Evolutionary conservation across 352 stramenopile genomes (phyloP), one percentile per base, ranked within the genome.

Genomic region (Globisporangium splendens): DNA sequence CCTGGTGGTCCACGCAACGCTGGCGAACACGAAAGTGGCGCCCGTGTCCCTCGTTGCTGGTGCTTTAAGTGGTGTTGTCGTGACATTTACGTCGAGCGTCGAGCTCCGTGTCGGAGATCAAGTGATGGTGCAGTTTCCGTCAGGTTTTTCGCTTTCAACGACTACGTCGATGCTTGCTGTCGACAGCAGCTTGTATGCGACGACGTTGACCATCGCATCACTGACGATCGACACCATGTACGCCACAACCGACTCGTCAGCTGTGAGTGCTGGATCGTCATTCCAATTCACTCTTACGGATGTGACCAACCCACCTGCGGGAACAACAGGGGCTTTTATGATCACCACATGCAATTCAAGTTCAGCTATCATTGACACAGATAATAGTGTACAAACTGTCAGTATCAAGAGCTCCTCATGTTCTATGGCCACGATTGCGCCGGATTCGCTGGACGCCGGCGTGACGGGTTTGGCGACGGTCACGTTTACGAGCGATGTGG

Each of bases 401-500:
- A 54, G n/a, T 0, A 79, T 82, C 13, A n/a, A 8, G 1, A 47
- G n/a, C 0, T 61, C 61, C 1, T 38, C 50, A 15, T 65, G 82
- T 46, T 39, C 53, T 3, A 2, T 8, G 1, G 63, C 50, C 3
- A 43, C 31, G 13, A 60, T 82, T 28, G 41, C 44, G 8, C 67
- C 67, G 8, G 66, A 73, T n/a, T 70, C 59, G 14, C 38, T 71
- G 22, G 56, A 71, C 6, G 76, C 64, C 1, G 76, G 71, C 12
- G 63, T 65, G 46, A 48, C 41, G 8, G 66, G 70, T 1, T 61
- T 48, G 8, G 58, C 56, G 10, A 69, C 65, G 1, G 65, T 83
- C 7, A 24, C 63, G 28, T 82, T 86, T 49, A 81, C 61, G 38
- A 82, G 58, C 14, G 67, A 46, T 3, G 71, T 82, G 20, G 43